Conservation (phyloP, 345 rosid genomes). For the Linum usitatissimum region DNA sequence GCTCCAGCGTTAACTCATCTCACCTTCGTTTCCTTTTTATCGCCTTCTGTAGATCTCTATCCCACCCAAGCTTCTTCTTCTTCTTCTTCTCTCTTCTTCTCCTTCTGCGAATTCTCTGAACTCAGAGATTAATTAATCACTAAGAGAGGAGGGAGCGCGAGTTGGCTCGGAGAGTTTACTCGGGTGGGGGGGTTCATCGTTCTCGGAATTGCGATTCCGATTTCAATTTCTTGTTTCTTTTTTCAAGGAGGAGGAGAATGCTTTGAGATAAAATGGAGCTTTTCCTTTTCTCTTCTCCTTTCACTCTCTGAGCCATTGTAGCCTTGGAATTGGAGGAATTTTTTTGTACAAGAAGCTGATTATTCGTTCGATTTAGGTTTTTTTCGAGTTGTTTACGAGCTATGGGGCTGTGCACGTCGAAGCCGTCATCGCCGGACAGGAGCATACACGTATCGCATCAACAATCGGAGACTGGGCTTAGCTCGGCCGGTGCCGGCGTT, state of each 20-base stretch:
- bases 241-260: no score
- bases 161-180: not conserved
- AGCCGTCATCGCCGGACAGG: not conserved
- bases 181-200: no score
- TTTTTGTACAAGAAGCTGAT: not conserved
- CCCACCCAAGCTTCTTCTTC: not conserved
- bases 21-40: not conserved
- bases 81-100: not conserved
- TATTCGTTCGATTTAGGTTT: not conserved
- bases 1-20: not conserved
- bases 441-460: not conserved
- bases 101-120: not conserved
- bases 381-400: not conserved
- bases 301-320: not conserved
- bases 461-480: not conserved
- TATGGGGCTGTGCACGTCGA: slow-evolving; percentile 3
- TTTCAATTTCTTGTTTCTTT: not conserved
- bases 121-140: no score
- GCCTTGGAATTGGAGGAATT: not conserved
- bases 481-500: not conserved
- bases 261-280: not conserved
- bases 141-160: not conserved
- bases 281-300: not conserved
- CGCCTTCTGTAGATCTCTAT: not conserved
- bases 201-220: not conserved